Evolutionary conservation across 1,284 basidiomycete genomes (phyloP).

Genomic region (Cutaneotrichosporon sp.): DNA sequence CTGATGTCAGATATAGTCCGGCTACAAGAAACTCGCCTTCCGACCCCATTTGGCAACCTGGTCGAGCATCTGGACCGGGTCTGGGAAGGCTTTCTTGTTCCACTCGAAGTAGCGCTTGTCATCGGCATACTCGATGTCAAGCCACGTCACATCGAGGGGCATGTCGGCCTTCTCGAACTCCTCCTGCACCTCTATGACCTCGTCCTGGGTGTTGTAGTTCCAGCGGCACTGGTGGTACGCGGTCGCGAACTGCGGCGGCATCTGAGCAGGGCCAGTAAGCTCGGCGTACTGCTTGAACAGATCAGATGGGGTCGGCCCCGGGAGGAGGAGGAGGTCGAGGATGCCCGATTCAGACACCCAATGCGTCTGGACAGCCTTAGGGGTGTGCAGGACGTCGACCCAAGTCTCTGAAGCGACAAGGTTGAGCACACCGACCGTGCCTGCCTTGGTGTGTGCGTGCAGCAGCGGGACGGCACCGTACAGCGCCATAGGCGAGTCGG

Average conservation of each 20-base stretch:
- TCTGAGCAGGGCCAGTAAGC: conserved; percentile 76
- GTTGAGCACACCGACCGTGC: conserved; percentile 86
- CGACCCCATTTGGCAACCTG: conserved; percentile 78
- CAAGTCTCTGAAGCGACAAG: conserved; percentile 91
- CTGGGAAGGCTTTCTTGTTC: conserved; percentile 86
- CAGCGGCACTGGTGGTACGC: conserved; percentile 97
- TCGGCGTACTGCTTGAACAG: conserved; percentile 80
- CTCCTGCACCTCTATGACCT: conserved; percentile 79
- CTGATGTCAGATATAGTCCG: conserved; percentile 50
- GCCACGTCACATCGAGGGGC: conserved; percentile 95
- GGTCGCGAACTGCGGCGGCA: conserved; percentile 86
- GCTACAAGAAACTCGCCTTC: conserved; percentile 57
- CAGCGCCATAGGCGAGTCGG: conserved; percentile 83
- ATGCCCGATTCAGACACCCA: conserved; percentile 98
- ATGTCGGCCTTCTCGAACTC: conserved; percentile 90
- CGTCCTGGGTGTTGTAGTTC: conserved; percentile 92
- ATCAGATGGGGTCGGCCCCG: conserved; percentile 74
- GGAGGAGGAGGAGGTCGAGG: conserved; percentile 87
- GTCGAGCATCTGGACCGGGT: conserved; percentile 88
- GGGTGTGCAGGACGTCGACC: conserved; percentile 76
- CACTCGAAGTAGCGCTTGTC: conserved; percentile 98
- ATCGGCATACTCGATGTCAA: conserved; percentile 94
- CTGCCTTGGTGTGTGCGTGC: conserved; percentile 76
- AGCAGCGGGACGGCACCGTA: conserved; percentile 89
- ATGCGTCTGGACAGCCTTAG: conserved; percentile 68